Percentiles rank a stretch among this genome's conserved stretches.
These are phyloP conservation scores for Juncus effusus DNA, from an alignment of 176 grass and related monocot genomes.

Conservation along the genomic window DNA sequence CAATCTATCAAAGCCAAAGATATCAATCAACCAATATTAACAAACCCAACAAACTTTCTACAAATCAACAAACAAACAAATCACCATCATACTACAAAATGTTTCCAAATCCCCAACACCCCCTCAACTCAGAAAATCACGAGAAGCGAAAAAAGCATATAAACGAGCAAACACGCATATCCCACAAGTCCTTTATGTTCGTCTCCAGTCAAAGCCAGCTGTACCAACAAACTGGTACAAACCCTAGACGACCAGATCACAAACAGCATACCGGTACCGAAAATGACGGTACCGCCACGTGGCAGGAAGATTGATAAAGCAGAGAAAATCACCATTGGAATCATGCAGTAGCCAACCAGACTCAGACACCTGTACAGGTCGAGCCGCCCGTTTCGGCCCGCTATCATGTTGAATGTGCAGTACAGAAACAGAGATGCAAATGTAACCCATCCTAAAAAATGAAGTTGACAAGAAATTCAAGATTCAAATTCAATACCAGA, in stretches of 20 bases:
- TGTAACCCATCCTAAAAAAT: constrained; percentile 62
- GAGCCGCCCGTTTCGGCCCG: constrained; percentile 69
- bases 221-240: constrained; percentile 69
- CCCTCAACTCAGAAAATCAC: constrained; percentile 59
- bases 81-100: constrained; percentile 6
- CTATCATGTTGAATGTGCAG: constrained; percentile 80
- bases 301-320: constrained; percentile 74
- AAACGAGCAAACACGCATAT: constrained; percentile 88
- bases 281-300: constrained; percentile 58
- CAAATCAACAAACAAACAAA: no score
- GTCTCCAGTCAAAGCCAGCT: constrained; percentile 70
- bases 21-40: no score
- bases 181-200: constrained; percentile 72
- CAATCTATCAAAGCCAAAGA: no score
- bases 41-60: no score
- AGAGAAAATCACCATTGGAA: constrained; percentile 97
- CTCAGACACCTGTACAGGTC: constrained; percentile 91
- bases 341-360: constrained; percentile 89
- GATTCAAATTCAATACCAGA: no score
- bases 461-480: not conserved
- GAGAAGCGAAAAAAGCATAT: constrained; percentile 92
- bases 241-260: constrained; percentile 86
- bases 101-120: not conserved
- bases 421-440: constrained; percentile 86
- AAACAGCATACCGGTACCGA: constrained; percentile 61